Base-by-base conservation (phyloP, 2,329 filamentous ascomycete species). In the Alternaria panax region DNA sequence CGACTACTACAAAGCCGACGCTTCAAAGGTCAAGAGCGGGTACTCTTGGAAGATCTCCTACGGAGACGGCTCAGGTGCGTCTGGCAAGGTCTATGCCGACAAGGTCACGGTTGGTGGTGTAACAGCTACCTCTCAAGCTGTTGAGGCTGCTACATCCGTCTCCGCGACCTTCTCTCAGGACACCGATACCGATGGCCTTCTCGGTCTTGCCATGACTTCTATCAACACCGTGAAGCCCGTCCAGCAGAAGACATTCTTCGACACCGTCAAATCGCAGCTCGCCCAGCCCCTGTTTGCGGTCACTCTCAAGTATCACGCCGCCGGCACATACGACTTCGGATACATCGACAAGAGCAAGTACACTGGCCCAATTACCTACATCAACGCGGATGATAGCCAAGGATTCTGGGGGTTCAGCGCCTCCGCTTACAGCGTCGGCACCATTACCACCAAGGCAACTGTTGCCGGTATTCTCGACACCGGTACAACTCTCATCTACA, bases 401-500 rank as follows among this genome's bases (percentile, higher is more conserved):
- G 86, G 87, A 5, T 90, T 85, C 80, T 91, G 89, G 89, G 78
- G 83, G 57, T 85, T 91, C 74, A 83, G 79, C 20, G 79, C 85
- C 11, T 79, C 80, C 24, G 86, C 84, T 20, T 89, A 87, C 77
- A 79, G 79, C 38, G 71, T 89, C 52, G 88, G 86, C 52, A 74
- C 74, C 59, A 72, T 72, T 18, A 51, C 68, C 75, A 78, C 80
- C 56, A 69, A 75, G 36, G 54, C 74, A 46, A 70, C 78, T 60
- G 83, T 87, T 74, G 66, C 74, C 41, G 84, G 82, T 66, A 90
- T 92, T 74, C 86, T 87, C 69, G 89, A 92, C 79, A 92, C 89
- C 2, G 90, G 89, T 54, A 91, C 89, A 56, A 88, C 88, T 1
- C 85, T 92, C 28, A 77, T 90, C 55, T 82, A 90, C 63, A 76